Evolutionary conservation across 1,284 basidiomycete species (phyloP).

Genomic region (Fomitiporia mediterranea): DNA sequence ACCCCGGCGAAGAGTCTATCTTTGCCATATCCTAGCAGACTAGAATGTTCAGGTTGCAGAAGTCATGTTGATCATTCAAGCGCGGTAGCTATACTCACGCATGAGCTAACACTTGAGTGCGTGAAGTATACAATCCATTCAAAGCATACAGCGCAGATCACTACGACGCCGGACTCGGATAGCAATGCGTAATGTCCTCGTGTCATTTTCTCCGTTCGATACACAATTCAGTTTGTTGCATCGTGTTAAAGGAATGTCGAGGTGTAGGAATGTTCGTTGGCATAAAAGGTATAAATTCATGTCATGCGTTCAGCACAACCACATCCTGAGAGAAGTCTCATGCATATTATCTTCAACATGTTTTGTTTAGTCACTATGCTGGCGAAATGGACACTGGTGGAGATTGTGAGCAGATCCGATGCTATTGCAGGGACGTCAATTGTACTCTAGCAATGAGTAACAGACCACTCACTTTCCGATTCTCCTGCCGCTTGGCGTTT

Average conservation of each 20-base stretch:
- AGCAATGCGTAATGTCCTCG: background rate
- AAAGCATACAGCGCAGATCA: background rate
- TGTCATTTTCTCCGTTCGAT: background rate
- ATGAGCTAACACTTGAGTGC: background rate
- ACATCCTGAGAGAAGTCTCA: background rate
- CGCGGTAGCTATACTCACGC: background rate
- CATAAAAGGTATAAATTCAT: background rate
- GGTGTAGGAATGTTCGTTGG: background rate
- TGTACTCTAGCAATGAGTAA: background rate
- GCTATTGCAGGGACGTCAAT: background rate
- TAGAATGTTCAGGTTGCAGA: background rate
- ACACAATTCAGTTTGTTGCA: background rate
- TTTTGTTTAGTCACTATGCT: background rate
- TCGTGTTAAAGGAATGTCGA: too few relatives aligned
- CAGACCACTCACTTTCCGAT: background rate
- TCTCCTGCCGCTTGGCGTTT: background rate
- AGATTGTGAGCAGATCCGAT: background rate
- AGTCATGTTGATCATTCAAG: background rate
- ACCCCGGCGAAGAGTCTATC: too few relatives aligned
- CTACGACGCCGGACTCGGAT: background rate
- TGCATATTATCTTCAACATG: background rate
- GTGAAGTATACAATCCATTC: background rate
- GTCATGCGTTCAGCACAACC: background rate
- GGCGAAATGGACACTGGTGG: background rate
- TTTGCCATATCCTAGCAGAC: background rate